phyloP scores from a whole-genome alignment of 2,329 filamentous ascomycete species.

The Lecanicillium sp. region DNA sequence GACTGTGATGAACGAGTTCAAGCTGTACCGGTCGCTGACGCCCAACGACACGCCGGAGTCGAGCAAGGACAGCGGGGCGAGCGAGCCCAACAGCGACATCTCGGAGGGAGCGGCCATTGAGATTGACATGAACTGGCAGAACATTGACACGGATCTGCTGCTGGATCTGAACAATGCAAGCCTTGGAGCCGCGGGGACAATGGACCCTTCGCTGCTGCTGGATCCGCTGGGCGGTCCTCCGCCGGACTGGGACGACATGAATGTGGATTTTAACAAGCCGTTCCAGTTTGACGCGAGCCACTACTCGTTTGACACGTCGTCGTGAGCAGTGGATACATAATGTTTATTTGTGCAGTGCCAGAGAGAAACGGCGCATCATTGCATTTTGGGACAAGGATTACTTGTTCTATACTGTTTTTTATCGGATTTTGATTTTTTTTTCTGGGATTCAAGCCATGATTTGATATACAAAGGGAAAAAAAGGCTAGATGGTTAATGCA shows the following conservation, averaged over 20 bases:
- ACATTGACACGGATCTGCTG: conserved; percentile 41
- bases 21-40: conserved; percentile 48
- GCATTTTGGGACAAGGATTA: neutral
- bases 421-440: conserved; percentile 11
- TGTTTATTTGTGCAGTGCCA: neutral
- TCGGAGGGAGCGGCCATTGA: conserved; percentile 49
- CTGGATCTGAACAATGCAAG: conserved; percentile 35
- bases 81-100: conserved; percentile 58
- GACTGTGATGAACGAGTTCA: conserved; percentile 48
- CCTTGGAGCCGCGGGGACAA: conserved; percentile 18
- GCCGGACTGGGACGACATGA: conserved; percentile 45
- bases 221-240: conserved; percentile 20
- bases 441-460: conserved; percentile 1
- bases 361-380: neutral
- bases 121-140: conserved; percentile 46
- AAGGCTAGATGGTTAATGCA: conserved; percentile 8
- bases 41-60: conserved; percentile 61
- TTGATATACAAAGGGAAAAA: neutral
- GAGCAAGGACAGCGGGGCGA: conserved; percentile 52
- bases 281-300: conserved; percentile 44
- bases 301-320: conserved; percentile 27
- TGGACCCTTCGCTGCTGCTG: conserved; percentile 26
- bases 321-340: neutral
- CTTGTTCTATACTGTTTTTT: neutral
- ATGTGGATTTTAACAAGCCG: conserved; percentile 45